A percentile compares a stretch with the other conserved stretches of the same genome.
These are phyloP conservation scores for Rhypophila decipiens DNA, from an alignment of 495 filamentous ascomycete genomes.

Conservation along the genomic window DNA sequence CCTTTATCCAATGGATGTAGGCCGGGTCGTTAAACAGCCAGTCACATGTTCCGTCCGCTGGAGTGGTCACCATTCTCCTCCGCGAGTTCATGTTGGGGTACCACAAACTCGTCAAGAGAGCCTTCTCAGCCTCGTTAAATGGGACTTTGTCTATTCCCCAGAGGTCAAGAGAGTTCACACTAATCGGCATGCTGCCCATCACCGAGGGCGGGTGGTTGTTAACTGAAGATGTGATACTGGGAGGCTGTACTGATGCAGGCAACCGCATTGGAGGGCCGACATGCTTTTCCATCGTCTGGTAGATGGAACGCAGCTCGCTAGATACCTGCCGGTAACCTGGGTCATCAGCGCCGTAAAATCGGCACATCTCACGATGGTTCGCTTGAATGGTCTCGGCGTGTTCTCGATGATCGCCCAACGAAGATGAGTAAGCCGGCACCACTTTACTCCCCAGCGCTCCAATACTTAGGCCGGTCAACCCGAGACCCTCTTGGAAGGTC, in stretches of 20 bases:
- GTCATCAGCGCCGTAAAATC: conserved; percentile 16
- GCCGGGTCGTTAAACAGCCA: not conserved
- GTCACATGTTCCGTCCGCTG: not conserved
- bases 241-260: not conserved
- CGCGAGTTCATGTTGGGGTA: too few species aligned
- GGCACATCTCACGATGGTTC: conserved; percentile 25
- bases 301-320: conserved; percentile 7
- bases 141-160: not conserved
- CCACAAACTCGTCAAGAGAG: too few species aligned
- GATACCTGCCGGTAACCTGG: conserved; percentile 17
- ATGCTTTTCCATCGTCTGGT: not conserved
- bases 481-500: conserved; percentile 15
- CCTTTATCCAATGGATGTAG: not conserved
- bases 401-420: conserved; percentile 17
- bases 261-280: not conserved
- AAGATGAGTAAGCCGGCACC: conserved; percentile 23
- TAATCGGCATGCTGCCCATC: not conserved
- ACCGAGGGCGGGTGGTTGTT: too few species aligned
- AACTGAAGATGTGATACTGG: too few species aligned
- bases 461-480: conserved; percentile 7
- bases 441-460: conserved; percentile 12
- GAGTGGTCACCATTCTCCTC: too few species aligned
- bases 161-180: not conserved
- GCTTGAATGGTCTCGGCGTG: conserved; percentile 16
- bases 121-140: conserved; percentile 1